Evolutionary conservation across 129 eudicot genomes (phyloP).

Genomic region (Flaveria robusta): DNA sequence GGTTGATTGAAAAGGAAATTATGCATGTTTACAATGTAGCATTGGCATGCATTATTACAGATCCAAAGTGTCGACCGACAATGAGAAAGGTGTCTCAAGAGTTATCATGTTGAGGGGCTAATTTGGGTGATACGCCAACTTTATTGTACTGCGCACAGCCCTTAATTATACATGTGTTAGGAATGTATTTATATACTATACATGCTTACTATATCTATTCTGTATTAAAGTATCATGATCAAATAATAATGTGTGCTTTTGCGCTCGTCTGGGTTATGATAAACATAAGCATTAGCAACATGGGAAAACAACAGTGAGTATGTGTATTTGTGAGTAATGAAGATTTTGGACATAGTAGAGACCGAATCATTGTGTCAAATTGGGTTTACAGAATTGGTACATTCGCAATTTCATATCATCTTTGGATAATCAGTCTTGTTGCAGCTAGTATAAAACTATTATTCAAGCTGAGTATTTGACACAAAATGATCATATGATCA

Average conservation of each 20-base stretch:
- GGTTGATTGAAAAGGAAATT: constrained; percentile 3
- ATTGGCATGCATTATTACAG: constrained; percentile 8
- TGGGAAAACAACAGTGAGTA: too few relatives aligned
- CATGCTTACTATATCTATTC: background rate
- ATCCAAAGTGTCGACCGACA: constrained; percentile 30
- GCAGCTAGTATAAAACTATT: background rate
- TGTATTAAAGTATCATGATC: background rate
- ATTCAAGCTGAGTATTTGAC: background rate
- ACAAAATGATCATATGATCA: background rate
- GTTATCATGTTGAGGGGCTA: background rate
- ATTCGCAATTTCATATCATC: background rate
- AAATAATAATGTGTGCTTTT: too few relatives aligned
- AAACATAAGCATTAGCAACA: too few relatives aligned
- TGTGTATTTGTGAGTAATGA: too few relatives aligned
- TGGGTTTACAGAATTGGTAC: background rate
- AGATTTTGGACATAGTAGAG: too few relatives aligned
- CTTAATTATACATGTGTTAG: background rate
- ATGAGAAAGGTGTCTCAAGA: constrained; percentile 11
- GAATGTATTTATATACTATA: background rate
- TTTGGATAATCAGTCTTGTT: background rate
- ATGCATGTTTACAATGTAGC: constrained; percentile 18
- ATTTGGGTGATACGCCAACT: background rate
- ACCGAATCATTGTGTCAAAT: background rate
- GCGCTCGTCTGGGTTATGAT: too few relatives aligned
- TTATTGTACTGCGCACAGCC: background rate